These are phyloP conservation scores for Leccinum longicurvipes DNA, from an alignment of 768 basidiomycete species.

Conservation along the genomic window DNA sequence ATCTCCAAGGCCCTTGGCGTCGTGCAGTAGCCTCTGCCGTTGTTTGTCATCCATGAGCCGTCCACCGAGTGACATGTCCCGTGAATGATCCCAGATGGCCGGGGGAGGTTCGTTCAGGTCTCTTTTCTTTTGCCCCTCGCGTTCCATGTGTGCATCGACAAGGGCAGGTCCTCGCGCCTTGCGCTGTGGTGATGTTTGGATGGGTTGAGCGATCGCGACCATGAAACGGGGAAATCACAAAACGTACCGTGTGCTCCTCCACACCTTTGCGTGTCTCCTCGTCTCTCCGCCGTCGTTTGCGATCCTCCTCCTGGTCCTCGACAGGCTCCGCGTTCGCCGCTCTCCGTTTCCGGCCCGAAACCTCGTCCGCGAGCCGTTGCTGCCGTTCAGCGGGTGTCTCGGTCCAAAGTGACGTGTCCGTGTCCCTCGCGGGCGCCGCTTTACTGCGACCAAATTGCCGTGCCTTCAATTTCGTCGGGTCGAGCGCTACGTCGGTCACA, in stretches of 20 bases:
- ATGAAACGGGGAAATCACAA: not conserved
- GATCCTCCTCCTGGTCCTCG: slow-evolving; percentile 34
- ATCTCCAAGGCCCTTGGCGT: slow-evolving; percentile 78
- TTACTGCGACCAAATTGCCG: slow-evolving; percentile 73
- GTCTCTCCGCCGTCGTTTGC: slow-evolving; percentile 61
- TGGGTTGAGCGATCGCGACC: not conserved
- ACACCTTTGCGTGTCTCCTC: slow-evolving; percentile 69
- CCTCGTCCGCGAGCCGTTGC: slow-evolving; percentile 90
- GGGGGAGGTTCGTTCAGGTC: slow-evolving; percentile 51
- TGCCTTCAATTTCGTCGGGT: slow-evolving; percentile 78
- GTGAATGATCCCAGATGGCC: slow-evolving; percentile 86
- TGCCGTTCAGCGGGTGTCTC: slow-evolving; percentile 94
- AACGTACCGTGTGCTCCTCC: slow-evolving; percentile 72
- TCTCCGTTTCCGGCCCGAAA: slow-evolving; percentile 84
- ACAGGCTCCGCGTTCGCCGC: slow-evolving; percentile 51
- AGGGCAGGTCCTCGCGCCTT: slow-evolving; percentile 52
- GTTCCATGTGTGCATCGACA: slow-evolving; percentile 48
- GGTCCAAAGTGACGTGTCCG: slow-evolving; percentile 83
- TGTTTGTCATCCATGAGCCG: slow-evolving; percentile 87
- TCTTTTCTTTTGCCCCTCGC: slow-evolving; percentile 35
- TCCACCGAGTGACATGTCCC: slow-evolving; percentile 88
- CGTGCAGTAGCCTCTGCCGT: slow-evolving; percentile 71
- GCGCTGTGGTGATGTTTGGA: slow-evolving; percentile 28
- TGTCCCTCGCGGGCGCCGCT: slow-evolving; percentile 36
- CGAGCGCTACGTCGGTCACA: slow-evolving; percentile 56